A percentile compares a stretch with the other conserved stretches of the same genome.
Evolutionary conservation across 768 basidiomycete genomes (phyloP).

Genomic region (Auriculariales sp.): DNA sequence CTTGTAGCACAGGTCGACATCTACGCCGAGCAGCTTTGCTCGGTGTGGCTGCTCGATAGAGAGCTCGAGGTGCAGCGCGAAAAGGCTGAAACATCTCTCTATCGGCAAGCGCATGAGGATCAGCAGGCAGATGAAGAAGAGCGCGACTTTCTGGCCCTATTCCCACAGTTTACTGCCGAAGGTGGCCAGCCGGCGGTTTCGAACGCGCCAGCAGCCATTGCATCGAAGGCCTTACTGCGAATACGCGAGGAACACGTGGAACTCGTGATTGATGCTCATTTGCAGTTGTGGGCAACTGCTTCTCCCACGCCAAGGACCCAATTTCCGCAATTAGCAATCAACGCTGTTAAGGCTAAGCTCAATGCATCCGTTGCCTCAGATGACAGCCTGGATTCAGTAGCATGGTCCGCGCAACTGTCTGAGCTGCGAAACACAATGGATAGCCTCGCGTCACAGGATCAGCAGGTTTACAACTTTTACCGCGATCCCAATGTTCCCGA

Average conservation of each 20-base stretch:
- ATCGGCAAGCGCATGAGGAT: constrained; percentile 45
- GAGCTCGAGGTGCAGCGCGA: constrained; percentile 51
- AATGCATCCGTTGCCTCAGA: background rate
- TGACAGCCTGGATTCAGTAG: background rate
- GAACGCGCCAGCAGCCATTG: too few species aligned
- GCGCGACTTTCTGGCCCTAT: constrained; percentile 67
- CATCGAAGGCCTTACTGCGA: too few species aligned
- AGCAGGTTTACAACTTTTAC: constrained; percentile 55
- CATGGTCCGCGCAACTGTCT: background rate
- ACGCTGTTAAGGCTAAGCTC: too few species aligned
- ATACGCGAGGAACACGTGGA: background rate
- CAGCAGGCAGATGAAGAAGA: constrained; percentile 60
- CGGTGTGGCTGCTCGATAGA: constrained; percentile 77
- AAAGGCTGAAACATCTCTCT: constrained; percentile 55
- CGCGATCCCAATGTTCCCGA: constrained; percentile 60
- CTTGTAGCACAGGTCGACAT: constrained; percentile 26
- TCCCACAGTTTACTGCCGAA: constrained; percentile 67
- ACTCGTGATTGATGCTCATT: background rate
- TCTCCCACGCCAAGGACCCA: too few species aligned
- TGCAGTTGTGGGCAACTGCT: background rate
- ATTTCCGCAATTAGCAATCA: too few species aligned
- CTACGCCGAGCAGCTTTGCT: constrained; percentile 52
- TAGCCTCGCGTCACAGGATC: background rate
- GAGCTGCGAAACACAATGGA: background rate
- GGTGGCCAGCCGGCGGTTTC: too few species aligned